Percentiles rank a stretch among this genome's conserved stretches.
phyloP scores from a whole-genome alignment of 352 stramenopile genomes.

The Phytophthora rubi region DNA sequence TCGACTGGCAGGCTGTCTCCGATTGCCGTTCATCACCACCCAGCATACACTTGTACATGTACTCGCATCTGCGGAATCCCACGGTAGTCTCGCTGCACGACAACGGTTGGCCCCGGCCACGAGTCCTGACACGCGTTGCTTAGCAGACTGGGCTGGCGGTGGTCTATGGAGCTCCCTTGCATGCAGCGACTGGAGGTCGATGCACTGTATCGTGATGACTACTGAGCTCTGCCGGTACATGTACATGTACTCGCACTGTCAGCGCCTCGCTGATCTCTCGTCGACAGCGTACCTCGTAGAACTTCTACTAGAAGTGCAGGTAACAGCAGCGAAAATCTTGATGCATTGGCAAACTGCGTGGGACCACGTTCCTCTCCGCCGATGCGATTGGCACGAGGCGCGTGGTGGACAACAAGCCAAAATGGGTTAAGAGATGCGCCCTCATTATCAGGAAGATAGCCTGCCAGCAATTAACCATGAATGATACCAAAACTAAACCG shows the following conservation, averaged over 20 bases:
- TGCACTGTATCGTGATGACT: constrained; percentile 2
- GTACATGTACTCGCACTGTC: background rate
- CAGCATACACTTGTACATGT: constrained; percentile 32
- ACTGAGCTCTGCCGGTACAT: constrained; percentile 1
- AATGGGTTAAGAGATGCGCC: constrained; percentile 23
- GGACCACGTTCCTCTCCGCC: constrained; percentile 1
- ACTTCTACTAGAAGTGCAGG: constrained; percentile 8
- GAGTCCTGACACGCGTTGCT: constrained; percentile 32
- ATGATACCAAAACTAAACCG: constrained; percentile 4
- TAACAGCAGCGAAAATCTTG: background rate
- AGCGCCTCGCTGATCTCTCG: background rate
- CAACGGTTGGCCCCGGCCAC: constrained; percentile 31
- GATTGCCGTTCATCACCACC: constrained; percentile 19
- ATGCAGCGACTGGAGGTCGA: constrained; percentile 4
- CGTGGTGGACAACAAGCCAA: constrained; percentile 8
- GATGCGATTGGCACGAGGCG: constrained; percentile 28
- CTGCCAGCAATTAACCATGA: background rate
- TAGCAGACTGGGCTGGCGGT: constrained; percentile 15
- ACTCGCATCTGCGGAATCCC: constrained; percentile 20
- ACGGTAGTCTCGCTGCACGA: constrained; percentile 32
- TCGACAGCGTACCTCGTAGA: constrained; percentile 1
- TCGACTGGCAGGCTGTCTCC: constrained; percentile 3
- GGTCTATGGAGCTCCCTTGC: constrained; percentile 13
- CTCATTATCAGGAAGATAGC: constrained; percentile 13
- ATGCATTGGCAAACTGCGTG: constrained; percentile 14